These are phyloP conservation scores for Podospora fimiseda DNA, from an alignment of 495 filamentous ascomycete genomes.

Conservation along the genomic window DNA sequence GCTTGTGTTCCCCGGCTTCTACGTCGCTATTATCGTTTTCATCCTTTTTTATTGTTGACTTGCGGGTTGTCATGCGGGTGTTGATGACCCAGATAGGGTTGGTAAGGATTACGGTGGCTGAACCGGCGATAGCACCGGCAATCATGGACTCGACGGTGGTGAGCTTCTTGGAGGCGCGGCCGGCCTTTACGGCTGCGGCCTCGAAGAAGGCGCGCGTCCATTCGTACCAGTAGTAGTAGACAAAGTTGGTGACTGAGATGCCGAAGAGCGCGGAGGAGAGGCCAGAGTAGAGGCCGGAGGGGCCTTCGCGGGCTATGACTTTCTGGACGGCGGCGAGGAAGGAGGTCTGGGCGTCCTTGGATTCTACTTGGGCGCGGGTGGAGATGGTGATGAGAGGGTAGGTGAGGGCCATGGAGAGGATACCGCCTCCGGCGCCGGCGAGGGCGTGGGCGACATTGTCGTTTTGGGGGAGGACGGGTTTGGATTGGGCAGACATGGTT, in stretches of 20 bases:
- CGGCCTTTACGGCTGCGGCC: constrained; percentile 64
- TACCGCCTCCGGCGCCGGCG: constrained; percentile 81
- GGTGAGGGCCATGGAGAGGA: constrained; percentile 92
- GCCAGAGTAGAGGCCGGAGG: constrained; percentile 77
- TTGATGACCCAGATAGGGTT: constrained; percentile 99
- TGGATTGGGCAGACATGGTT: constrained; percentile 34
- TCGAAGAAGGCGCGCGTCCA: constrained; percentile 90
- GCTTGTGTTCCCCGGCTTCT: constrained; percentile 21
- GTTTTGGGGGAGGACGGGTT: constrained; percentile 57
- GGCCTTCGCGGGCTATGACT: constrained; percentile 86
- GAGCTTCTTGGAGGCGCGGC: constrained; percentile 75
- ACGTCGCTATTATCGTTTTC: constrained; percentile 46
- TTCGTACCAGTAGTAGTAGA: constrained; percentile 99
- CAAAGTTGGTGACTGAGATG: constrained; percentile 97
- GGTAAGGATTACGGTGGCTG: constrained; percentile 87
- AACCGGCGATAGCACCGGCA: constrained; percentile 90
- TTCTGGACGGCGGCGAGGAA: constrained; percentile 74
- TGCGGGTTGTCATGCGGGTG: constrained; percentile 92
- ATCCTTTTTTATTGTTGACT: constrained; percentile 39
- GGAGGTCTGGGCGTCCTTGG: constrained; percentile 77
- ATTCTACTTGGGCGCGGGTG: constrained; percentile 95
- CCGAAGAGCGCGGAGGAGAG: constrained; percentile 93
- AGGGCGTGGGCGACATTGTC: constrained; percentile 90
- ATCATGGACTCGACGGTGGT: constrained; percentile 88
- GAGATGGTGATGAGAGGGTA: constrained; percentile 97